phyloP scores from a whole-genome alignment of 2,329 filamentous ascomycete species.

The Ophiostoma novo-ulmi region DNA sequence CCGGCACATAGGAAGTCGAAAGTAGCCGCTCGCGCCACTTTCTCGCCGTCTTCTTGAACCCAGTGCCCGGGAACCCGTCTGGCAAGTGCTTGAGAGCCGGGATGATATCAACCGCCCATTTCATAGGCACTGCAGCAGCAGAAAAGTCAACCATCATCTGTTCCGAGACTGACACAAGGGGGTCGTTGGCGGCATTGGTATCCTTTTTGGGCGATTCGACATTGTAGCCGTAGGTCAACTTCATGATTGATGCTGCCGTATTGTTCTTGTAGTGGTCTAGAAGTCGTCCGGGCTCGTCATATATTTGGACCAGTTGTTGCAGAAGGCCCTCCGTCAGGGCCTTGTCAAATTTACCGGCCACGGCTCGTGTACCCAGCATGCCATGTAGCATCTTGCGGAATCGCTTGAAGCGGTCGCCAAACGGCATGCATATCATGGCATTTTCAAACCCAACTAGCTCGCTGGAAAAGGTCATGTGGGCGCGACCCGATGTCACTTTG shows the following conservation, averaged over 20 bases:
- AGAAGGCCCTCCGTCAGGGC: not conserved
- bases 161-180: not conserved
- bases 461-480: not conserved
- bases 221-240: slow-evolving; percentile 6
- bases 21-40: not conserved
- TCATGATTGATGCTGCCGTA: not conserved
- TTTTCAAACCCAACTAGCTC: not conserved
- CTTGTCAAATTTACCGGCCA: not conserved
- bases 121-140: slow-evolving; percentile 4
- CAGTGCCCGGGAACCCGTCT: not conserved
- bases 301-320: not conserved
- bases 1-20: not conserved
- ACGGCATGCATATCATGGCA: not conserved
- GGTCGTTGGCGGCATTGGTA: not conserved
- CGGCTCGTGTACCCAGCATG: not conserved
- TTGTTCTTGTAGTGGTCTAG: not conserved
- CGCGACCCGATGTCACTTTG: not conserved
- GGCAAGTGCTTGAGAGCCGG: not conserved
- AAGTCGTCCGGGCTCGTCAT: not conserved
- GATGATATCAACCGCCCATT: slow-evolving; percentile 10
- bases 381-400: not conserved
- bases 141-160: slow-evolving; percentile 15
- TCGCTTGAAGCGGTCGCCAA: not conserved
- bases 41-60: not conserved
- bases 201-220: not conserved